Percentiles rank a stretch among this genome's conserved stretches.
Evolutionary conservation across 306 rosid species (phyloP).

Genomic region (Leucaena leucocephala): DNA sequence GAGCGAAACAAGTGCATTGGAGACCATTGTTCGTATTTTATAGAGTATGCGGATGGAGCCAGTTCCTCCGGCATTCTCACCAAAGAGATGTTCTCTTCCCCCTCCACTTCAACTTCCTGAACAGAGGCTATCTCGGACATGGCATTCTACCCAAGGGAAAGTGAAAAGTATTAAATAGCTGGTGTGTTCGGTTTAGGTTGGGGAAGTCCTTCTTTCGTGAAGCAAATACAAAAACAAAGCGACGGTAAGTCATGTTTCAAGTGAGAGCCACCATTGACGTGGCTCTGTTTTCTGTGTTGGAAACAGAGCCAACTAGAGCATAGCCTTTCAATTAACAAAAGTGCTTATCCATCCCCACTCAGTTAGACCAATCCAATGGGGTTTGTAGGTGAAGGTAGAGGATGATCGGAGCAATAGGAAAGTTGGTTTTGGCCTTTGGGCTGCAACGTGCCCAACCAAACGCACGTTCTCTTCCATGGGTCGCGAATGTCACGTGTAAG

Average conservation of each 20-base stretch:
- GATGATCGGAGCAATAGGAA: too few relatives aligned
- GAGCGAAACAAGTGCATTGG: neutral
- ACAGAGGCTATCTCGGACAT: neutral
- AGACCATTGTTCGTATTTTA: neutral
- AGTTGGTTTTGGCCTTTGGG: too few relatives aligned
- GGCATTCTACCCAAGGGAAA: neutral
- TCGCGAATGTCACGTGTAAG: too few relatives aligned
- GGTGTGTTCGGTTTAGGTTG: neutral
- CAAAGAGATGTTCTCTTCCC: neutral
- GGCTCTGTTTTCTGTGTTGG: neutral
- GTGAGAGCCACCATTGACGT: too few relatives aligned
- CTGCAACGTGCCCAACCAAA: too few relatives aligned
- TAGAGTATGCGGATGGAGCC: neutral
- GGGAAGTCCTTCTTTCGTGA: neutral
- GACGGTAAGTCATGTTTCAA: neutral
- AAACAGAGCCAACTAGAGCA: neutral
- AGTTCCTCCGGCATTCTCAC: neutral
- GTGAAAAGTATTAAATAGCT: neutral
- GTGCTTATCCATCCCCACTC: neutral
- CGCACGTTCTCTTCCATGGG: too few relatives aligned
- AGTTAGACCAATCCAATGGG: too few relatives aligned
- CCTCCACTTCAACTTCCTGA: neutral
- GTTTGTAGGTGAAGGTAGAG: too few relatives aligned
- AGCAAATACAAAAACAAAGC: neutral
- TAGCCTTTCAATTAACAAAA: neutral